Conservation (phyloP, 2,329 filamentous ascomycete species). For the Arthroderma sp. region DNA sequence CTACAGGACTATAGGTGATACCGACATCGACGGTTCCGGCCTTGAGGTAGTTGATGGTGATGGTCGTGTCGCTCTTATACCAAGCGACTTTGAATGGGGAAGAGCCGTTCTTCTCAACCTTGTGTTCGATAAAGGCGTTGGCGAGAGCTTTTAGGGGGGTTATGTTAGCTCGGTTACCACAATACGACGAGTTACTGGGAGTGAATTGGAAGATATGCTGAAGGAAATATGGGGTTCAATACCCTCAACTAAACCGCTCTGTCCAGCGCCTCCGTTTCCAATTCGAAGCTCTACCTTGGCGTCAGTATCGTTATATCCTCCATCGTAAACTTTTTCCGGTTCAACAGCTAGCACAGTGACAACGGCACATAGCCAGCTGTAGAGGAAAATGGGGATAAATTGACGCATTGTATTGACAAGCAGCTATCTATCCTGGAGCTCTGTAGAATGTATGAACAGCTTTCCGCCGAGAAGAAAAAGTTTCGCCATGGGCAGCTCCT, state of each 20-base stretch:
- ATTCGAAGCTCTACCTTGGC: conserved; percentile 15
- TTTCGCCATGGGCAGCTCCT: too few relatives aligned
- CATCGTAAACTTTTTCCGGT: conserved; percentile 5
- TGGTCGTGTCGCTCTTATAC: conserved; percentile 35
- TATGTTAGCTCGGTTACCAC: neutral
- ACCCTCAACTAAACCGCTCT: conserved; percentile 20
- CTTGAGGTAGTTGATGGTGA: conserved; percentile 33
- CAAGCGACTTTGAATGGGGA: conserved; percentile 32
- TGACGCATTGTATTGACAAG: too few relatives aligned
- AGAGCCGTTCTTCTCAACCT: conserved; percentile 16
- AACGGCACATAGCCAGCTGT: neutral
- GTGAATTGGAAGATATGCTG: neutral
- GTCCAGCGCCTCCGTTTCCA: conserved; percentile 22
- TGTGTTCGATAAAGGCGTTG: conserved; percentile 24
- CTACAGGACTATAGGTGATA: conserved; percentile 34
- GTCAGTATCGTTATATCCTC: neutral
- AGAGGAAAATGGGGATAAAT: too few relatives aligned
- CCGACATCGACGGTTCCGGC: conserved; percentile 29
- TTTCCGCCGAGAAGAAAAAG: too few relatives aligned
- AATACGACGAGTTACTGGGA: too few relatives aligned
- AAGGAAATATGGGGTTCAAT: neutral
- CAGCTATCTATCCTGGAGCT: too few relatives aligned
- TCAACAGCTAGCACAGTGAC: conserved; percentile 1
- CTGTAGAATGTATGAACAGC: too few relatives aligned
- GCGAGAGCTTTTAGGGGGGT: conserved; percentile 18